A percentile compares a stretch with the other conserved stretches of the same genome.
Evolutionary conservation across 257 asterid species (phyloP).

Genomic region (Fraxinus cuspidata): DNA sequence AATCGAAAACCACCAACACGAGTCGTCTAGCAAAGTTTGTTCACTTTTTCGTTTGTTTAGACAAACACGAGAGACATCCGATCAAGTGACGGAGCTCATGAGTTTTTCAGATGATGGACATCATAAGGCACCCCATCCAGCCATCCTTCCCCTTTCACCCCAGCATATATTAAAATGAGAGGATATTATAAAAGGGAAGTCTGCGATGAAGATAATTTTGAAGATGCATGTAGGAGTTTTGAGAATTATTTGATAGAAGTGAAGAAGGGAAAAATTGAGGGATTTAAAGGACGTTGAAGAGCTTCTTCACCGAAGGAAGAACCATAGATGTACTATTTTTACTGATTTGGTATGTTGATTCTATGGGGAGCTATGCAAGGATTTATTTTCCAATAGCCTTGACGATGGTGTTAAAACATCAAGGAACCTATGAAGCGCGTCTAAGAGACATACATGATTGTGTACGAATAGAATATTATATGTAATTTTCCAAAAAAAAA

Average conservation of each 20-base stretch:
- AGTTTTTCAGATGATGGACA: slow-evolving; percentile 46
- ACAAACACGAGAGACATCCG: slow-evolving; percentile 32
- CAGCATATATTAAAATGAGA: slow-evolving; percentile 39
- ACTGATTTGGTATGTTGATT: slow-evolving; percentile 63
- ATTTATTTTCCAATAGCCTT: slow-evolving; percentile 37
- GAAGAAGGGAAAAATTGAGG: slow-evolving; percentile 63
- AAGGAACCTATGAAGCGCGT: background rate
- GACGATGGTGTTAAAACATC: background rate
- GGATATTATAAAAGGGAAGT: background rate
- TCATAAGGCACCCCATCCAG: slow-evolving; percentile 63
- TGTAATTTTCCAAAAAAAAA: no score
- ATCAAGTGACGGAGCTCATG: slow-evolving; percentile 44
- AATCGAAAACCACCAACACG: slow-evolving; percentile 16
- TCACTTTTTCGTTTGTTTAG: slow-evolving; percentile 31
- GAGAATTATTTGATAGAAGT: slow-evolving; percentile 66
- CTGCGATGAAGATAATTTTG: slow-evolving; percentile 25
- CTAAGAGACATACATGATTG: no score
- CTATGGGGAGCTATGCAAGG: slow-evolving; percentile 69
- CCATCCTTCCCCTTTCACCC: slow-evolving; percentile 67
- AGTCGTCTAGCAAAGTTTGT: slow-evolving; percentile 7
- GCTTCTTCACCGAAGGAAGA: slow-evolving; percentile 65
- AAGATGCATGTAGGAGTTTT: slow-evolving; percentile 73
- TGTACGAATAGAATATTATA: no score
- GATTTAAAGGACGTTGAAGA: slow-evolving; percentile 72
- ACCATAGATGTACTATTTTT: slow-evolving; percentile 54